Conservation (phyloP, 257 asterid species). For the Ocimum tenuiflorum region DNA sequence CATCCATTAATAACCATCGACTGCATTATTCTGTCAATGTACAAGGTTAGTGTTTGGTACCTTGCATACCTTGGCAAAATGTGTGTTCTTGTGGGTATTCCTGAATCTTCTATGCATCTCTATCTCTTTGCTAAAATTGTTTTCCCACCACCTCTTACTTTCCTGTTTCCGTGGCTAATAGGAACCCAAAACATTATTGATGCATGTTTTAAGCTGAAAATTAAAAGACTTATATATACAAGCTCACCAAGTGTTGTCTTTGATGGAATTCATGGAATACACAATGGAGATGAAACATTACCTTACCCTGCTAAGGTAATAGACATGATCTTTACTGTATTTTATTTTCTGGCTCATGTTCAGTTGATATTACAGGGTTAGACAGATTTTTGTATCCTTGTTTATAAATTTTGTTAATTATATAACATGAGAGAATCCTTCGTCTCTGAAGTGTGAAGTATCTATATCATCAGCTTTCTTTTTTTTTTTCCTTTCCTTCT, state of each 20-base stretch:
- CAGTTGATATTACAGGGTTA: no score
- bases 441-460: neutral
- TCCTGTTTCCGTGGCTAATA: conserved; percentile 23
- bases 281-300: conserved; percentile 66
- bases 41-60: conserved; percentile 64
- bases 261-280: conserved; percentile 80
- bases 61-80: conserved; percentile 7
- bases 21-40: conserved; percentile 89
- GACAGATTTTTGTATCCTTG: no score
- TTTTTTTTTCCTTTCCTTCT: neutral
- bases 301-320: conserved; percentile 87
- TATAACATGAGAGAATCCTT: no score
- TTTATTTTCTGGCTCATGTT: neutral
- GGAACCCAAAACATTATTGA: conserved; percentile 84
- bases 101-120: neutral
- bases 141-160: neutral
- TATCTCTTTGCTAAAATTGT: neutral
- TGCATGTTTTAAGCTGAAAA: conserved; percentile 76
- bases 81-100: conserved; percentile 8
- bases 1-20: conserved; percentile 78
- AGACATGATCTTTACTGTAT: neutral
- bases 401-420: no score
- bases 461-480: neutral
- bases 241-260: conserved; percentile 96
- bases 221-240: conserved; percentile 76